A percentile compares a stretch with the other conserved stretches of the same genome.
These are phyloP conservation scores for Oryza glaberrima DNA, from an alignment of 176 grass and related monocot species.

Conservation along the genomic window DNA sequence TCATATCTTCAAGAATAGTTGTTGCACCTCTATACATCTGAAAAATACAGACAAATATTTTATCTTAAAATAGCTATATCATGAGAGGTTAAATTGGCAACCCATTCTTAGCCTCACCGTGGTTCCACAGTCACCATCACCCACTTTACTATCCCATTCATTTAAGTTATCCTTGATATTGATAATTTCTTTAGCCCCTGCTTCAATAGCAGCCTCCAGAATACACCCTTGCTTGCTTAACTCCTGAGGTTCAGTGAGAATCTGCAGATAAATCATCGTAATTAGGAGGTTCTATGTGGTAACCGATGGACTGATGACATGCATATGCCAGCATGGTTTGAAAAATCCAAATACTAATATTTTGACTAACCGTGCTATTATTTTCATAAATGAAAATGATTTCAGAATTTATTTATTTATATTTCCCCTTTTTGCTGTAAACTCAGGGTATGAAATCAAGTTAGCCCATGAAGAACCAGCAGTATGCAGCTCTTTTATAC, in stretches of 20 bases:
- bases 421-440: constrained; percentile 13
- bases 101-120: constrained; percentile 63
- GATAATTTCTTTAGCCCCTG: constrained; percentile 80
- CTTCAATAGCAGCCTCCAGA: constrained; percentile 85
- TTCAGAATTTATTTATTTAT: constrained; percentile 12
- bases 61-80: constrained; percentile 22
- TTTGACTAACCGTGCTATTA: constrained; percentile 5
- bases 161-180: constrained; percentile 77
- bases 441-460: constrained; percentile 22
- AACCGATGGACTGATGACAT: constrained; percentile 23
- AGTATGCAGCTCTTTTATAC: background rate
- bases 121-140: constrained; percentile 97
- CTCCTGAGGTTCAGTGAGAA: constrained; percentile 68
- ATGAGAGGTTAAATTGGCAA: constrained; percentile 15
- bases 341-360: constrained; percentile 5
- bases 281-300: constrained; percentile 14
- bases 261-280: constrained; percentile 46
- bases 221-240: constrained; percentile 70
- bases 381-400: background rate
- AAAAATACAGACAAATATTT: constrained; percentile 40
- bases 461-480: constrained; percentile 27
- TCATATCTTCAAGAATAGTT: constrained; percentile 98
- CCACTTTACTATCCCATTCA: constrained; percentile 97
- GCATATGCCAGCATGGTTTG: constrained; percentile 26
- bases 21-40: constrained; percentile 97